Evolutionary conservation across 2,329 filamentous ascomycete species (phyloP), one percentile per base, ranked within the genome.

Genomic region (Metarhizium rileyi): DNA sequence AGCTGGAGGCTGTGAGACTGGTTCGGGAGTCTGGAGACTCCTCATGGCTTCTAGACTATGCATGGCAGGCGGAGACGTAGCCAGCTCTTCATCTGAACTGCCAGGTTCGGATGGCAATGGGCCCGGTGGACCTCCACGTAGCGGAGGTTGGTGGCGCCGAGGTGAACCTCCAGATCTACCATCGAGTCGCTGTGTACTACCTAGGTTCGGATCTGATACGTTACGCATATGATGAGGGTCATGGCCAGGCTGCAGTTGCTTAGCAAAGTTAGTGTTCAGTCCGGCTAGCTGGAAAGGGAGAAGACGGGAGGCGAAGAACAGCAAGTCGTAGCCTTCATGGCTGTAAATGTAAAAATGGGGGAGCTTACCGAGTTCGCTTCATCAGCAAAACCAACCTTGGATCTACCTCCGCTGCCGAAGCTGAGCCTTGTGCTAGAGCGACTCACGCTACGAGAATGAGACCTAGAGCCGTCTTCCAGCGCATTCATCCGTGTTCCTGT

Each of bases 401-500:
- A 52, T 48, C 61, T 72, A 3, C 72, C 72, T 6, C 59, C 60
- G 35, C 55, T 59, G 25, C 63, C 63, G 53, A 76, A 74, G 61
- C 79, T 83, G 28, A 80, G 65, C 23, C 78, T 72, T 49, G 75
- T 78, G 56, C 73, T 78, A 56, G 74, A 78, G 44, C 78, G 75
- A 56, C 81, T 81, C 54, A 76, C 79, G 52, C 76, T 75, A 50
- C 76, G 72, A 52, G 73, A 72, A 26, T 73, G 70, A 22, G 62
- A 62, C 9, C 58, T 62, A 6, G 67, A 64, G 16, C 70, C 70
- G n/a, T 77, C 75, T 43, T 80, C 76, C 45, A 80, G 71, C 16
- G 73, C 76, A 26, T 80, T 81, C 80, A 95, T 91, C 22, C 89
- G 81, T 49, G 80, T 81, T 4, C 86, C 82, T 0, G 91, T 96